Evolutionary conservation across 2,329 filamentous ascomycete genomes (phyloP).

Genomic region (Apiospora hydei): DNA sequence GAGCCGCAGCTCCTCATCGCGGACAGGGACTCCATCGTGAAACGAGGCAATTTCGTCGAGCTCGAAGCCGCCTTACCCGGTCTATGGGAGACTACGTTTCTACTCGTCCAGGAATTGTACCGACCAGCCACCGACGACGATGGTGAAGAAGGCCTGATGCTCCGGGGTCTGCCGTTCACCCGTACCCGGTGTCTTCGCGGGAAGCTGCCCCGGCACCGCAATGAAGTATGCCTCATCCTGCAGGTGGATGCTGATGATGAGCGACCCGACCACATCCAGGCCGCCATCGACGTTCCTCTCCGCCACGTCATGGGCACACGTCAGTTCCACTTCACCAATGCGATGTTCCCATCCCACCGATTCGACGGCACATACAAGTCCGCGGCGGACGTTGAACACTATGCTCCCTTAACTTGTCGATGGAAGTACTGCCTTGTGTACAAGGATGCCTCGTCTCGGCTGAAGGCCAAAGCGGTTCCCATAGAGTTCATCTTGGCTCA

Average conservation of each 20-base stretch:
- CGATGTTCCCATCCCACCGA: slow-evolving; percentile 39
- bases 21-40: background rate
- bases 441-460: slow-evolving; percentile 35
- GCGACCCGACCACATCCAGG: slow-evolving; percentile 36
- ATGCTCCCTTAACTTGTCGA: slow-evolving; percentile 45
- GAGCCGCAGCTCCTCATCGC: background rate
- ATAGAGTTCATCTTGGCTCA: slow-evolving; percentile 38
- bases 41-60: background rate
- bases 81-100: background rate
- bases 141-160: background rate
- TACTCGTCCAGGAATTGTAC: slow-evolving; percentile 15
- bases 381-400: slow-evolving; percentile 38
- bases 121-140: background rate
- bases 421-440: slow-evolving; percentile 44
- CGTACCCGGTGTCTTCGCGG: slow-evolving; percentile 39
- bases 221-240: slow-evolving; percentile 40
- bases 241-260: slow-evolving; percentile 37
- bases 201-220: slow-evolving; percentile 37
- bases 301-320: slow-evolving; percentile 34
- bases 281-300: slow-evolving; percentile 38
- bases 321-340: slow-evolving; percentile 43
- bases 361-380: slow-evolving; percentile 29
- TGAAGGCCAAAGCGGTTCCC: slow-evolving; percentile 31
- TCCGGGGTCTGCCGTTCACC: slow-evolving; percentile 42
- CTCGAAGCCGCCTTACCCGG: background rate